Base-by-base conservation (phyloP, 192 early-diverging fungal genomes). In the Gaertneriomyces semiglobifer region DNA sequence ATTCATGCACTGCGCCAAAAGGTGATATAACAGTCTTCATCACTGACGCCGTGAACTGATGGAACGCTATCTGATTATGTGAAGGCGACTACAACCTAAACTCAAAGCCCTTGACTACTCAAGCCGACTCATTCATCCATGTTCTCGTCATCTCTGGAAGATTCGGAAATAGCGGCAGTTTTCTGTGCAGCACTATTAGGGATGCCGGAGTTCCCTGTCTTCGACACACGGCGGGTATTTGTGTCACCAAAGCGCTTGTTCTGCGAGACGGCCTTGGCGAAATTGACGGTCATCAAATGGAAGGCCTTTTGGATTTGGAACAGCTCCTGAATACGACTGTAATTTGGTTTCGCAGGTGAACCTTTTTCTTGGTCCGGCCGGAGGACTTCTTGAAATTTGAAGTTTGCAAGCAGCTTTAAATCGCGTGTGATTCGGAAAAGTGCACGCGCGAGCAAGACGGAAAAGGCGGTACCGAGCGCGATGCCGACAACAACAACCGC, bases 221-320 rank as follows among this genome's bases (percentile, higher is more conserved):
- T 33, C 25, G 25, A 33, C 25, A 33, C 25, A 33, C 25, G 25
- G 25, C 25, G 25, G 25, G 25, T 33, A 33, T 33, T 33, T 33
- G 25, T 33, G 25, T 60, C 59, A 12, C 59, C 59, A 53, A 63
- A 63, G 10, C 62, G 62, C 48, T 33, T 63, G 59, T 60, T 60
- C 44, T 63, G 62, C 7, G 46, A 53, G 39, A 63, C 62, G 48
- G 62, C 62, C 11, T n/a, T 53, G 48, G 62, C 62, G 33, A 63
- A 63, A 33, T 48, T 63, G 14, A 63, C 62, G 33, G 50, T 53
- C 62, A 63, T 63, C 50, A 44, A 19, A 48, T 63, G 59, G 4
- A 60, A 60, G 1, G 59, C 59, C 14, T 45, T 10, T 44, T 60
- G 59, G 41, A 60, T 60, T n/a, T 63, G 44, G 48, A 14, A 63